Percentiles rank a stretch among this genome's conserved stretches.
These are phyloP conservation scores for Biscogniauxia sp. DNA, from an alignment of 2,329 filamentous ascomycete genomes.

Conservation along the genomic window DNA sequence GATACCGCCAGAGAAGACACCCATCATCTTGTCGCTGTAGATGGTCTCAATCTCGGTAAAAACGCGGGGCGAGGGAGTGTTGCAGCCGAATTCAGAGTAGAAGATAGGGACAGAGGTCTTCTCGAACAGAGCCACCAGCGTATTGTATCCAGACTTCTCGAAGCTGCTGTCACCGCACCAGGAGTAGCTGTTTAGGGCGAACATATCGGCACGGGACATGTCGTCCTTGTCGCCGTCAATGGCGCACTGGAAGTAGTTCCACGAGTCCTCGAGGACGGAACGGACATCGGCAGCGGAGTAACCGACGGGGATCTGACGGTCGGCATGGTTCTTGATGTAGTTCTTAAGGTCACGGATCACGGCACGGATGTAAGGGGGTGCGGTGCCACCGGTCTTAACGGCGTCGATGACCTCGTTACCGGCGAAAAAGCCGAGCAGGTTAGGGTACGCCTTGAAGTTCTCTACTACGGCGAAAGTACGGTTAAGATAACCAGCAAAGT, in stretches of 20 bases:
- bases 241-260: slow-evolving; percentile 72
- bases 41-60: slow-evolving; percentile 75
- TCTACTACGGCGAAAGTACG: slow-evolving; percentile 66
- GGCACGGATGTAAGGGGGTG: slow-evolving; percentile 71
- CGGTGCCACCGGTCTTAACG: slow-evolving; percentile 54
- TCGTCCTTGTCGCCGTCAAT: slow-evolving; percentile 52
- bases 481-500: slow-evolving; percentile 60
- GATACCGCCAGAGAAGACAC: slow-evolving; percentile 69
- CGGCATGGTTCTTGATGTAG: slow-evolving; percentile 70
- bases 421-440: slow-evolving; percentile 71
- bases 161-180: slow-evolving; percentile 68
- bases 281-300: slow-evolving; percentile 82
- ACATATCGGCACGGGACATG: slow-evolving; percentile 68
- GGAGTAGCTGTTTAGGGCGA: slow-evolving; percentile 76
- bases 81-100: slow-evolving; percentile 82
- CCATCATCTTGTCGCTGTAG: slow-evolving; percentile 68
- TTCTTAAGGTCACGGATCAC: slow-evolving; percentile 78
- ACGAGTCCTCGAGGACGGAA: slow-evolving; percentile 68
- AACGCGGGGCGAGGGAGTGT: slow-evolving; percentile 64
- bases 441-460: slow-evolving; percentile 65
- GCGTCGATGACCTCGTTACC: slow-evolving; percentile 77
- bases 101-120: slow-evolving; percentile 70
- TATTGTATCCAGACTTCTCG: slow-evolving; percentile 60
- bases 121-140: slow-evolving; percentile 63
- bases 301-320: slow-evolving; percentile 70